Evolutionary conservation across 2,329 filamentous ascomycete species (phyloP), one percentile per base, ranked within the genome.

Genomic region (Nemania bipapillata): DNA sequence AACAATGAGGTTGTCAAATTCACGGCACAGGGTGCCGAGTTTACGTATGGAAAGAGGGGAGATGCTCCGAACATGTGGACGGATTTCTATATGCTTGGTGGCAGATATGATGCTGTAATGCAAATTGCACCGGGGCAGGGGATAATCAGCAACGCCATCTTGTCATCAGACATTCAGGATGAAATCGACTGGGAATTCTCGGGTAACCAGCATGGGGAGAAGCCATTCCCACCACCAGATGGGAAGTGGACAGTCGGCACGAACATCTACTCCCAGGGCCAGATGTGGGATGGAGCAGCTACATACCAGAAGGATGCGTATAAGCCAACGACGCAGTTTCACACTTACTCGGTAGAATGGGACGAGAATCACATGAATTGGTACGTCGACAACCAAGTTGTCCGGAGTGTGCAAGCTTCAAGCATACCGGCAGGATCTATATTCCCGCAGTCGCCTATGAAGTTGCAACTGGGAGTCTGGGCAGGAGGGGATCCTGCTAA

Each of bases 301-400:
- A 69, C 70, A n/a, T 76, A 76, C 55, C 69, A 77, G 56, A 76
- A 75, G 42, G 74, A 73, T 28, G 57, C 66, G 3, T 69, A 69
- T n/a, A 75, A 74, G 47, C 77, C 76, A 30, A 72, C 75, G 17
- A 73, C 72, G 28, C 73, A 75, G 32, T 77, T 79, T 57, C 77
- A 78, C 55, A 79, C 74, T 17, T 79, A 79, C 52, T 78, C 77
- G 2, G 75, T 79, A 7, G 77, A 79, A 49, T 79, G 77, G 77
- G 77, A 78, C 45, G 74, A 76, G 32, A 66, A 63, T 22, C 71
- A 75, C 28, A 71, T 78, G 40, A 68, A 64, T 49, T 79, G 77
- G 77, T 75, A 72, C 9, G 74, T 78, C 20, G 76, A 78, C 64
- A 71, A 75, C 45, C 74, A 73, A 52, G 66, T 78, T 15, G 68